Conservation (phyloP, 2,329 filamentous ascomycete species). For the Helicocarpus griseus region DNA sequence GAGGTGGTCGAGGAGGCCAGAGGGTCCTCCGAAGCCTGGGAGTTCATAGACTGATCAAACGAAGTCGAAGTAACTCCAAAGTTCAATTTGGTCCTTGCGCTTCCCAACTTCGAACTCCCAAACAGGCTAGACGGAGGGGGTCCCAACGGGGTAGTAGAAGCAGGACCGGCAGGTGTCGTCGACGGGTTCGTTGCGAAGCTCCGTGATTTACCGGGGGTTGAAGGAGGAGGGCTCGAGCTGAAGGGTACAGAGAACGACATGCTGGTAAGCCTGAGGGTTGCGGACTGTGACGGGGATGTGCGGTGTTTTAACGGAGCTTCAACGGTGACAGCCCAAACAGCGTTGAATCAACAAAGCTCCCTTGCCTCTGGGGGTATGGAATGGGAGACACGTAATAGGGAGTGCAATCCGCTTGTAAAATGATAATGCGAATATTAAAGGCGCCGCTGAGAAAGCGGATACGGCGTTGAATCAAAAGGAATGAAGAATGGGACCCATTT, state of each 20-base stretch:
- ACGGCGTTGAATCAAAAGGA: not conserved
- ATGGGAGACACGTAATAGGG: not conserved
- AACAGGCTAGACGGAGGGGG: conserved; percentile 42
- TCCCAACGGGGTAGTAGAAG: conserved; percentile 49
- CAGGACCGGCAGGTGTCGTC: conserved; percentile 47
- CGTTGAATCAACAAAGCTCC: not conserved
- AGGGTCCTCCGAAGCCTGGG: conserved; percentile 28
- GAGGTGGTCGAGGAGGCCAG: conserved; percentile 29
- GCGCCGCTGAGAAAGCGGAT: not conserved
- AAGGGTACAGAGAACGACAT: conserved; percentile 29
- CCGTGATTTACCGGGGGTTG: conserved; percentile 30
- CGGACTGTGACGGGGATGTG: not conserved
- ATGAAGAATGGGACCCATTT: not conserved
- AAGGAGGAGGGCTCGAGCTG: conserved; percentile 25
- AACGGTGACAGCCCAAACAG: not conserved
- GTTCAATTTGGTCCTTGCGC: conserved; percentile 21
- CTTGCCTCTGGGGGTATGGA: not conserved
- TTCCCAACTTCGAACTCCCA: conserved; percentile 41
- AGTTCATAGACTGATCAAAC: conserved; percentile 27
- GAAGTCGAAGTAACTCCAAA: conserved; percentile 31
- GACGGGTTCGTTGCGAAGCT: conserved; percentile 37
- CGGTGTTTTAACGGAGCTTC: not conserved
- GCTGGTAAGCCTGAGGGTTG: conserved; percentile 10
- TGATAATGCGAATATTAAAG: not conserved
- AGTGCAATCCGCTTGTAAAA: not conserved